Evolutionary conservation across 2,329 filamentous ascomycete species (phyloP).

Genomic region (Sphaerulina vaccinii): DNA sequence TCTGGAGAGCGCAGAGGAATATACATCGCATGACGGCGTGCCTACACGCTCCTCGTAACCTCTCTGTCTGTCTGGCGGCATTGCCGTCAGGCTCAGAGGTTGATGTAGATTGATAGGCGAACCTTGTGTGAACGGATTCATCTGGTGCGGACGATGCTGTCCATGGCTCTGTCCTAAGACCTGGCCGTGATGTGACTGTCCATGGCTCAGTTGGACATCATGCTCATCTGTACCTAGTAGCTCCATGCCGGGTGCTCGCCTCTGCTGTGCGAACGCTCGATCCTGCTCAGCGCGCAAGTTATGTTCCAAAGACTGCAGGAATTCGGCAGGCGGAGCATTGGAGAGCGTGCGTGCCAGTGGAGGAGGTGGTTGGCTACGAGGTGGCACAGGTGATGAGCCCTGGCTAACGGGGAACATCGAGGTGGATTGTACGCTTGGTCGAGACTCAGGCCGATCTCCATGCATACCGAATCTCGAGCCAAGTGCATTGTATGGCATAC

Average conservation of each 20-base stretch:
- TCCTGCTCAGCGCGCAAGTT: conserved; percentile 31
- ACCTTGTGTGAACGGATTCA: conserved; percentile 27
- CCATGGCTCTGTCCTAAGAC: conserved; percentile 22
- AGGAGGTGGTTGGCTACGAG: conserved; percentile 28
- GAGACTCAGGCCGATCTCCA: conserved; percentile 34
- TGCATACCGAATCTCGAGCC: conserved; percentile 36
- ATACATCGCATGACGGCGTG: conserved; percentile 28
- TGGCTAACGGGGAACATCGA: conserved; percentile 23
- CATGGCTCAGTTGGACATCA: conserved; percentile 29
- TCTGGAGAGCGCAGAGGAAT: conserved; percentile 18
- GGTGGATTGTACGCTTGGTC: conserved; percentile 23
- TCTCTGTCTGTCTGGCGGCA: conserved; percentile 30
- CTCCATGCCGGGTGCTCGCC: conserved; percentile 35
- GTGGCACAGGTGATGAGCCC: conserved; percentile 24
- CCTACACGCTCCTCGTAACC: conserved; percentile 34
- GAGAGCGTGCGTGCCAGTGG: conserved; percentile 21
- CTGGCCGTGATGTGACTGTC: conserved; percentile 20
- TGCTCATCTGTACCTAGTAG: conserved; percentile 25
- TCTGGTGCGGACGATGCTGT: conserved; percentile 22
- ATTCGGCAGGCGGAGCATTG: conserved; percentile 24
- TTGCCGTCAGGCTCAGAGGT: conserved; percentile 1
- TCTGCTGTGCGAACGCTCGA: conserved; percentile 34
- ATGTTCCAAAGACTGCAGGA: conserved; percentile 30
- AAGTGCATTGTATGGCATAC: conserved; percentile 31
- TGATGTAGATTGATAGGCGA: conserved; percentile 32